Conservation (phyloP, 2,329 filamentous ascomycete species). For the Grosmannia serpens region DNA sequence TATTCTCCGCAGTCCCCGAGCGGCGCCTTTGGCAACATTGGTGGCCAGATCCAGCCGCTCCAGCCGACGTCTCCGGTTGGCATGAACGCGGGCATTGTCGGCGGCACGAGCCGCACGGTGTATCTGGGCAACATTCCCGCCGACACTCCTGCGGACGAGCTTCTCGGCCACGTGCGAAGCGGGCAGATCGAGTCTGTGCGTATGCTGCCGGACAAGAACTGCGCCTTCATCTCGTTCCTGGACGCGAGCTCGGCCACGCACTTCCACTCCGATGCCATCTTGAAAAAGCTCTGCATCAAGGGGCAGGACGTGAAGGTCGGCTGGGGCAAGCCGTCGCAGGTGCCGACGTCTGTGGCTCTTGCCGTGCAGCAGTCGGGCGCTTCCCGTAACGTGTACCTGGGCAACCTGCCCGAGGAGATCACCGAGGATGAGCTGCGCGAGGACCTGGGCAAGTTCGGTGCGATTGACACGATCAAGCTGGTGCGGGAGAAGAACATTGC, state of each 20-base stretch:
- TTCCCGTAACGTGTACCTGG: constrained; percentile 92
- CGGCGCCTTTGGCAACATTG: constrained; percentile 55
- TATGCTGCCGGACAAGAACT: constrained; percentile 96
- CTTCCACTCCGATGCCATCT: constrained; percentile 97
- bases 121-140: constrained; percentile 98
- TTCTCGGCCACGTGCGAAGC: constrained; percentile 88
- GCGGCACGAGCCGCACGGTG: constrained; percentile 88
- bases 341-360: constrained; percentile 92
- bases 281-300: constrained; percentile 98
- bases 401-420: constrained; percentile 83
- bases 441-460: constrained; percentile 89
- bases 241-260: constrained; percentile 96
- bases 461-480: constrained; percentile 95
- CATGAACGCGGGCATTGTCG: constrained; percentile 68
- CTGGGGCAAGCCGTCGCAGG: constrained; percentile 97
- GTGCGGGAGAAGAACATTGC: constrained; percentile 97
- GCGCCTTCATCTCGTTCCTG: constrained; percentile 97
- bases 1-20: constrained; percentile 80
- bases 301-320: constrained; percentile 99
- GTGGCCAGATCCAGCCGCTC: constrained; percentile 47
- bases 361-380: constrained; percentile 96
- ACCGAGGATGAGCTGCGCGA: constrained; percentile 87
- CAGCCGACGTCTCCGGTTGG: constrained; percentile 63
- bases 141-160: constrained; percentile 93
- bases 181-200: constrained; percentile 99